Percentiles rank a stretch among this genome's conserved stretches.
Evolutionary conservation across 176 grass and related monocot species (phyloP).

Genomic region (Oryza glaberrima): DNA sequence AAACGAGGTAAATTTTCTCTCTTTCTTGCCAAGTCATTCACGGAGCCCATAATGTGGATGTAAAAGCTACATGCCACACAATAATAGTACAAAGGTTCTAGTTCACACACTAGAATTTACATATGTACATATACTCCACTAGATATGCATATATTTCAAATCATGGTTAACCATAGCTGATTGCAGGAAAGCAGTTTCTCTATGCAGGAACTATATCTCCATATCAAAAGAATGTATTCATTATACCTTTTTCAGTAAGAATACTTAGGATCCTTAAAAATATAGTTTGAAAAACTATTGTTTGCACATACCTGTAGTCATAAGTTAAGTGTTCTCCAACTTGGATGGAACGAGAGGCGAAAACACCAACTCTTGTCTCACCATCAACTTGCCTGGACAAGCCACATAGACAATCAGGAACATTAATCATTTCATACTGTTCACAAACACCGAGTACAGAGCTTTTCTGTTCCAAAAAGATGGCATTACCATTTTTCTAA

Average conservation of each 20-base stretch:
- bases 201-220: neutral
- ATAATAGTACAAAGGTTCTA: neutral
- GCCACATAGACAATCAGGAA: slow-evolving; percentile 45
- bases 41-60: neutral
- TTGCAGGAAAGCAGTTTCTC: neutral
- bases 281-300: neutral
- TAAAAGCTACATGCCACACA: neutral
- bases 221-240: neutral
- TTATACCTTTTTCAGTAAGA: slow-evolving; percentile 4
- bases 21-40: too few relatives aligned
- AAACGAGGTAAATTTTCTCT: too few relatives aligned
- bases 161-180: slow-evolving; percentile 3
- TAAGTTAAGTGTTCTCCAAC: slow-evolving; percentile 76
- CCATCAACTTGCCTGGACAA: slow-evolving; percentile 81
- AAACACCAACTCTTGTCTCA: slow-evolving; percentile 81
- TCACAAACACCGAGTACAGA: neutral
- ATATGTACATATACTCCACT: neutral
- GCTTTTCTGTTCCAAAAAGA: slow-evolving; percentile 14
- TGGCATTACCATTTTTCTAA: slow-evolving; percentile 91
- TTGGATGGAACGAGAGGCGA: slow-evolving; percentile 65
- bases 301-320: slow-evolving; percentile 73
- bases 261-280: neutral
- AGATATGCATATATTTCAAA: neutral
- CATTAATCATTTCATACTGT: slow-evolving; percentile 9
- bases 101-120: neutral